Evolutionary conservation across 2,329 filamentous ascomycete species (phyloP), one percentile per base, ranked within the genome.

Genomic region (Monosporascus sp.): DNA sequence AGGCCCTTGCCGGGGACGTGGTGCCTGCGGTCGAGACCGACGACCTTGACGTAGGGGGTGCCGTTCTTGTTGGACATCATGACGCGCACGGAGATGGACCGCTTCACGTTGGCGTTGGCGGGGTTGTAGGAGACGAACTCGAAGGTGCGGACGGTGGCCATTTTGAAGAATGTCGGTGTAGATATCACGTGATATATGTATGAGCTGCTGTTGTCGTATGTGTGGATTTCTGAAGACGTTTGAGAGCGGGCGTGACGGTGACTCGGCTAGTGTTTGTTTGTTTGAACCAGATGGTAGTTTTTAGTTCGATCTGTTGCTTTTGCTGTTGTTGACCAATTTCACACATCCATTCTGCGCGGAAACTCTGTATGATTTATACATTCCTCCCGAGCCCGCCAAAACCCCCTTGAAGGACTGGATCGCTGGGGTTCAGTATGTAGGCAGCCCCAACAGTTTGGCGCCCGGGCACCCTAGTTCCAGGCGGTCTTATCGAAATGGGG

Each of bases 51-150:
- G 6, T 36, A 20, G 9, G 47, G 47, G 17, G 18, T 20, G 47
- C 27, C 27, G 25, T 48, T 38, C 31, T 20, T 38, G 47, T 48
- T 48, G 27, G 27, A 20, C n/a, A 48, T 31, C 17, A 37, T 37
- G 47, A 48, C 47, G 47, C 47, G 47, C 8, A 48, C 47, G 5
- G 47, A 48, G 31, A 48, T 3, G 27, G 47, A 48, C 8, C 47
- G 47, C 31, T 38, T 36, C 47, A 48, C 47, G 31, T 48, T 48
- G 48, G 48, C 48, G 17, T 50, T 41, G 37, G 31, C n/a, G 8
- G 48, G 41, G 48, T 50, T 42, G 48, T 50, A 50, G 37, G 48
- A 46, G 48, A 50, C 45, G 48, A 50, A n/a, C 18, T 38, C 25
- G 37, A 50, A 42, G 25, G 25, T 42, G 25, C 37, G 36, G 17